Evolutionary conservation across 805 yeast genomes (phyloP), one percentile per base, ranked within the genome.

Genomic region (Millerozyma acaciae): DNA sequence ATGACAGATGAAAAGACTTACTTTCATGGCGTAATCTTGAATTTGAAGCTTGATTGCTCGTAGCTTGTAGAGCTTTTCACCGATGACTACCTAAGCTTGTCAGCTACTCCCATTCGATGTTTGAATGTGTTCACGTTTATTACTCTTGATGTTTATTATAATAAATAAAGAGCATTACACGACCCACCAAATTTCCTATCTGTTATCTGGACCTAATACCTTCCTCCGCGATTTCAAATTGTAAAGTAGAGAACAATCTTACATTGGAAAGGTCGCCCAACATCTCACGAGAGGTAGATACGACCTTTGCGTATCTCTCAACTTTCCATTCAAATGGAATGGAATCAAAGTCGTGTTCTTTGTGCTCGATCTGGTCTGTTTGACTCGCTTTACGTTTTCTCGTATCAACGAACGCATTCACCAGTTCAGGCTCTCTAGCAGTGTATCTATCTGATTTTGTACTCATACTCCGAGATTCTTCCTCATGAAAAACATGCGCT

Each of bases 291-390:
- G 42, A 33, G 10, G 45, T 38, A 5, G 45, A 30, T 8, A 53
- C 43, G 5, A 56, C 47, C 30, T 49, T 54, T 2, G 43, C 38
- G 30, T 40, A 57, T 28, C 66, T 43, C 17, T 53, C 47, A 2
- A 55, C 49, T 10, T 38, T 23, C 65, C 65, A 60, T 2, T 53
- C 50, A 10, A 50, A 32, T 8, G 48, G 35, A 14, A 43, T 23
- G 5, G 48, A 33, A 15, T 37, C 31, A 7, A 31, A 16, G n/a
- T 33, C 16, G 16, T n/a, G 13, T n/a, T 7, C 16, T 13, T 22
- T n/a, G 6, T 10, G 10, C 6, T 23, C 15, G 10, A n/a, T 6
- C 13, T 23, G 10, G n/a, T n/a, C n/a, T n/a, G n/a, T n/a, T n/a
- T n/a, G n/a, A n/a, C n/a, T n/a, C n/a, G n/a, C n/a, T n/a, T n/a